Evolutionary conservation across 768 basidiomycete species (phyloP).

Genomic region (Gelatoporia subvermispora): DNA sequence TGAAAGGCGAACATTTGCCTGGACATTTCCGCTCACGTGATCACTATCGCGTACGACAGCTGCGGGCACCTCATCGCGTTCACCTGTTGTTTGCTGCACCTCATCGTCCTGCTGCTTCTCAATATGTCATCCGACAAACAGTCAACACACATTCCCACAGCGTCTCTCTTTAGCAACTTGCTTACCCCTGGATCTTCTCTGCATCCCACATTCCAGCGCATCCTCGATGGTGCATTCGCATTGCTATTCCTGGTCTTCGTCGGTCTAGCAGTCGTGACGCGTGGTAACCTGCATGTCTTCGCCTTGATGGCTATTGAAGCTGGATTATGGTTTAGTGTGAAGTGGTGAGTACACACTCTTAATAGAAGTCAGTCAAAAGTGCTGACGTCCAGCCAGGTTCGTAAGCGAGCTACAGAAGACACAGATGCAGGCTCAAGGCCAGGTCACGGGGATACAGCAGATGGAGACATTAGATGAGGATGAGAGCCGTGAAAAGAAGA

Average conservation of each 20-base stretch:
- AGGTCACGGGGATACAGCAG: not conserved
- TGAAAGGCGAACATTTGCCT: too few species aligned
- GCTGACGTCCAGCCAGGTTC: slow-evolving; percentile 12
- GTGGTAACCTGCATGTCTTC: slow-evolving; percentile 64
- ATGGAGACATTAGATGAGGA: not conserved
- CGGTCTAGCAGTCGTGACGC: slow-evolving; percentile 53
- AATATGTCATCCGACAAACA: slow-evolving; percentile 43
- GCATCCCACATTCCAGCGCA: slow-evolving; percentile 61
- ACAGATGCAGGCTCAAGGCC: not conserved
- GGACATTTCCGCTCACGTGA: too few species aligned
- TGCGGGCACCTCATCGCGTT: too few species aligned
- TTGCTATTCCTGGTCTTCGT: slow-evolving; percentile 56
- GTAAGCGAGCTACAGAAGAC: slow-evolving; percentile 20
- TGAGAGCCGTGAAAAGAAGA: slow-evolving; percentile 3
- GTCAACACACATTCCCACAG: too few species aligned
- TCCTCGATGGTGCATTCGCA: slow-evolving; percentile 58
- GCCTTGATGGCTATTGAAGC: slow-evolving; percentile 61
- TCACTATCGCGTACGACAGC: too few species aligned
- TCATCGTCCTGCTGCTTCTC: slow-evolving; percentile 7
- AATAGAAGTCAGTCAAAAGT: not conserved
- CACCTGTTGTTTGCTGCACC: too few species aligned
- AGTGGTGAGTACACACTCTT: slow-evolving; percentile 54
- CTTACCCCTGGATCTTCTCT: slow-evolving; percentile 73
- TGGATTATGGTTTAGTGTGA: slow-evolving; percentile 72
- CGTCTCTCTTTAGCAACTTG: slow-evolving; percentile 47